Percentiles rank a stretch among this genome's conserved stretches.
These are phyloP conservation scores for Selaginella moellendorffii DNA, from an alignment of 75 land plant genomes.

Conservation along the genomic window DNA sequence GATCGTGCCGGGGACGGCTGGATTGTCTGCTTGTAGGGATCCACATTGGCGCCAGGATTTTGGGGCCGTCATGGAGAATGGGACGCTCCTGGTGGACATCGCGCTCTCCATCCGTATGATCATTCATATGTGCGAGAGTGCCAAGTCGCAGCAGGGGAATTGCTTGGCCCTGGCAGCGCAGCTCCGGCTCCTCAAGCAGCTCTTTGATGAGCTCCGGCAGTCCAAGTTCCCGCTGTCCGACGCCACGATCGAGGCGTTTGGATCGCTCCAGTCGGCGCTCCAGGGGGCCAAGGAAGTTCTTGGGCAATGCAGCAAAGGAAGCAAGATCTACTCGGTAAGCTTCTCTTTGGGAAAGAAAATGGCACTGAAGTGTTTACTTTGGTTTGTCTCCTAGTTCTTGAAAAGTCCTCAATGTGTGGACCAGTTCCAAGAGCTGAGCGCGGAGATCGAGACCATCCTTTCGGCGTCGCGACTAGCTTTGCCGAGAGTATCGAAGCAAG, in stretches of 20 bases:
- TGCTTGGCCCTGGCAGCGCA: conserved; percentile 1
- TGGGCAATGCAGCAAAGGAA: neutral
- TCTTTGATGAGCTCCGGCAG: conserved; percentile 9
- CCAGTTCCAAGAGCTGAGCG: neutral
- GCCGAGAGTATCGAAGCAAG: neutral
- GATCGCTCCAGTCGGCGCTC: neutral
- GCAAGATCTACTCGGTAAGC: conserved; percentile 13
- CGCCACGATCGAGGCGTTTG: neutral
- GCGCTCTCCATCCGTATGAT: neutral
- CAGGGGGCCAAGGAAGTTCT: neutral
- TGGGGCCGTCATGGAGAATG: neutral
- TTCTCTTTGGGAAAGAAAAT: too few species aligned
- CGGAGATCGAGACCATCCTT: neutral
- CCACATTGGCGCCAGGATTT: too few species aligned
- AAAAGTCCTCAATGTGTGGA: neutral
- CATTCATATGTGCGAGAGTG: neutral
- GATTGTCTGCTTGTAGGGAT: too few species aligned
- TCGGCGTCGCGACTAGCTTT: neutral
- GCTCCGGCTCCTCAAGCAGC: neutral
- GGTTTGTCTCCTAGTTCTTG: neutral
- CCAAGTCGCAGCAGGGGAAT: neutral
- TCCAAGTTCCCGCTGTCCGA: neutral
- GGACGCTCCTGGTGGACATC: neutral
- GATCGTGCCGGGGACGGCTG: too few species aligned
- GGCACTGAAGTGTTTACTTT: too few species aligned